A percentile compares a stretch with the other conserved stretches of the same genome.
Conservation (phyloP, 495 filamentous ascomycete genomes). For the Penicillium salamii region DNA sequence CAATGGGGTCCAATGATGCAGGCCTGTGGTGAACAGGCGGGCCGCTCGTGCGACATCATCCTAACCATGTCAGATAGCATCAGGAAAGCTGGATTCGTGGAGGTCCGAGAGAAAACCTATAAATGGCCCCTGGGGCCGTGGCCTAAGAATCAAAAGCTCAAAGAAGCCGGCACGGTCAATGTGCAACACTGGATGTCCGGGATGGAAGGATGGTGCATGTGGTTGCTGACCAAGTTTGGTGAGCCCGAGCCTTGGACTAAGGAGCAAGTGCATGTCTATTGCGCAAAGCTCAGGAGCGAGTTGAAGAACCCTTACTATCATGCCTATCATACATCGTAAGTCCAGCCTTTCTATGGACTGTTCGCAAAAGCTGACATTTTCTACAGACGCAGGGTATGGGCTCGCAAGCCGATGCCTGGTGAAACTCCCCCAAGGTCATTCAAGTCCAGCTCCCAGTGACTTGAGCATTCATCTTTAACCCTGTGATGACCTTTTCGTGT, state of each 20-base stretch:
- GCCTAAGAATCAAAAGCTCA: conserved; percentile 61
- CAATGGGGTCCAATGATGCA: conserved; percentile 19
- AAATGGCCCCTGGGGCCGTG: conserved; percentile 67
- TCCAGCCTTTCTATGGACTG: not conserved
- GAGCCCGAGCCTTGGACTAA: conserved; percentile 21
- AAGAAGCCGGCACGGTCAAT: conserved; percentile 63
- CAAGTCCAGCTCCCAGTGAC: not conserved
- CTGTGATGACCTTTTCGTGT: not conserved
- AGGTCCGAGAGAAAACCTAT: conserved; percentile 43
- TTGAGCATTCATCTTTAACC: not conserved
- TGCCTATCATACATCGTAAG: conserved; percentile 16
- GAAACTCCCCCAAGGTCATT: conserved; percentile 8
- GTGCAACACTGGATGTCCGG: conserved; percentile 51
- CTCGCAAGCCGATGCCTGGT: conserved; percentile 15
- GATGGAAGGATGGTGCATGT: conserved; percentile 27
- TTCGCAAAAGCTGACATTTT: not conserved
- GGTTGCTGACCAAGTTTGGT: conserved; percentile 25
- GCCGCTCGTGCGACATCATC: conserved; percentile 15
- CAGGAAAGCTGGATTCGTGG: conserved; percentile 33
- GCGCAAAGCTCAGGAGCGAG: conserved; percentile 17
- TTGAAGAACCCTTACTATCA: conserved; percentile 20
- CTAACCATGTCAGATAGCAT: conserved; percentile 21
- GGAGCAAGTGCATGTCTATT: conserved; percentile 24
- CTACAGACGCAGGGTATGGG: conserved; percentile 21
- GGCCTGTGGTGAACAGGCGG: conserved; percentile 13